phyloP scores from a whole-genome alignment of 2,329 filamentous ascomycete genomes.

The Salinomyces thailandicus region DNA sequence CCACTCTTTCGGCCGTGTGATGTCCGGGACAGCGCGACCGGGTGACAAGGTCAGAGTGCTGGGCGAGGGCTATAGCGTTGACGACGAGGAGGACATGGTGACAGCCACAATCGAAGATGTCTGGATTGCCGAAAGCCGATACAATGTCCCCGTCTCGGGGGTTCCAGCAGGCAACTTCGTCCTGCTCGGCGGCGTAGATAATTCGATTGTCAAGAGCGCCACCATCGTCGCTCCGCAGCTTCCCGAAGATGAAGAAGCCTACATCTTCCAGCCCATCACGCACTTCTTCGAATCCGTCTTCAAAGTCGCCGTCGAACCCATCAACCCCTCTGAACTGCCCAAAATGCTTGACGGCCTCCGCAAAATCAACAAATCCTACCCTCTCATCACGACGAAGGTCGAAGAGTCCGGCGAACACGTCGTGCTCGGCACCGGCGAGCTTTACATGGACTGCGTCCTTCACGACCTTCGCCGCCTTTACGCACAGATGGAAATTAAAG shows the following conservation, averaged over 20 bases:
- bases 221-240: slow-evolving; percentile 74
- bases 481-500: slow-evolving; percentile 98
- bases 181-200: slow-evolving; percentile 84
- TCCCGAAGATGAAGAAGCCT: slow-evolving; percentile 80
- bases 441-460: slow-evolving; percentile 99
- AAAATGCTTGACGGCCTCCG: slow-evolving; percentile 97
- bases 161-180: slow-evolving; percentile 92
- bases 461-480: slow-evolving; percentile 90
- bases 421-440: slow-evolving; percentile 84
- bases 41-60: slow-evolving; percentile 79
- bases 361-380: slow-evolving; percentile 97
- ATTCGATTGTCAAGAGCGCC: slow-evolving; percentile 95
- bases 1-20: slow-evolving; percentile 77
- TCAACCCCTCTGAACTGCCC: slow-evolving; percentile 93
- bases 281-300: slow-evolving; percentile 97
- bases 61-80: slow-evolving; percentile 88
- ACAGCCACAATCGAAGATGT: slow-evolving; percentile 73
- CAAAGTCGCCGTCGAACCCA: slow-evolving; percentile 94
- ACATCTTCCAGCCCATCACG: slow-evolving; percentile 84
- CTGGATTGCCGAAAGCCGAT: slow-evolving; percentile 84
- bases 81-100: slow-evolving; percentile 97
- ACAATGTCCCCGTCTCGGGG: slow-evolving; percentile 83
- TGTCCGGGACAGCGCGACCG: slow-evolving; percentile 81
- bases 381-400: slow-evolving; percentile 89
- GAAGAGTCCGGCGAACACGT: slow-evolving; percentile 97